Evolutionary conservation across 2,329 filamentous ascomycete genomes (phyloP), one percentile per base, ranked within the genome.

Genomic region (Colletotrichum nymphaeae): DNA sequence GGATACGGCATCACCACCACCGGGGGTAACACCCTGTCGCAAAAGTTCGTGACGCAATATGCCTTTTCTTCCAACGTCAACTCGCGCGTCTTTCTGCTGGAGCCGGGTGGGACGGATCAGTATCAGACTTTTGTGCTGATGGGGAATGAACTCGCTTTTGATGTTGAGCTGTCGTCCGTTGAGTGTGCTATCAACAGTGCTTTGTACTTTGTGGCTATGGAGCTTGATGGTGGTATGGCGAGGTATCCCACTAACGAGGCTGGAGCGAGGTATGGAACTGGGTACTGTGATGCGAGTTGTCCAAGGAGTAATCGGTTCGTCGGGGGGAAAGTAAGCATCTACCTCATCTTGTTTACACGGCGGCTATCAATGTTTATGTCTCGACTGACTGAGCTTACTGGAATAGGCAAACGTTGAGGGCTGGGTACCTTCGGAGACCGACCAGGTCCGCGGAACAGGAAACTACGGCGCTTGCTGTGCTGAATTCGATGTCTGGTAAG

Each of bases 111-210:
- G 55, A 14, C 24, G 32, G 83, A 82, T 72, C 86, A 85, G 71
- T 93, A 93, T 79, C 82, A 92, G 81, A 86, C 88, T 77, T 89
- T 93, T 82, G 86, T 89, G 69, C 84, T 92, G 65, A 83, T 88
- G 72, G 88, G 88, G 81, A 86, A 90, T 78, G 91, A 93, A 80
- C 89, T 93, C 78, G 88, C 89, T 46, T 92, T 93, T 70, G 90
- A 92, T 69, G 90, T 93, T 19, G 91, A 93, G 78, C 86, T 92
- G 35, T 92, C 90, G 32, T 87, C 87, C 69, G 84, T 93, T 30
- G 87, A 78, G 42, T 93, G 92, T 77, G 92, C 92, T 66, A 81
- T 93, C 74, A 93, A 93, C 81, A 89, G 89, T 65, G 91, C 91
- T 32, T 81, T 93, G 49, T 92, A 92, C 82, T 86, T 90, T 62